A percentile compares a stretch with the other conserved stretches of the same genome.
Evolutionary conservation across 768 basidiomycete species (phyloP).

Genomic region (Lyophyllum atratum): DNA sequence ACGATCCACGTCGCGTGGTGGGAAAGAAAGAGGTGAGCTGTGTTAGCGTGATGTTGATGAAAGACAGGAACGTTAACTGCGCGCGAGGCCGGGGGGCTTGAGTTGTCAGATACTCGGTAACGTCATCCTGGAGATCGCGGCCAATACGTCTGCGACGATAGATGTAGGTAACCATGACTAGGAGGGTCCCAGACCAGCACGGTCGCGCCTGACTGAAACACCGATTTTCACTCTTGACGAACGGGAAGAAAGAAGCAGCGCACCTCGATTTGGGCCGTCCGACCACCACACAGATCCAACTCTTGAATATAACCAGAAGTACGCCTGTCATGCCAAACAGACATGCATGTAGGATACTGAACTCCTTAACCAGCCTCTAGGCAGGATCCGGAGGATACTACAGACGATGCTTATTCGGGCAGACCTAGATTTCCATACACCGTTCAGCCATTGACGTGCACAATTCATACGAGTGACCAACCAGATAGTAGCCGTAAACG

Average conservation of each 20-base stretch:
- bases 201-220: slow-evolving; percentile 15
- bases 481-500: slow-evolving; percentile 20
- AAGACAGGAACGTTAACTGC: not conserved
- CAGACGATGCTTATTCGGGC: slow-evolving; percentile 22
- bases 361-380: slow-evolving; percentile 5
- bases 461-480: not conserved
- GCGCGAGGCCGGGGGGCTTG: not conserved
- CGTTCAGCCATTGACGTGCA: not conserved
- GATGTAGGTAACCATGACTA: slow-evolving; percentile 18
- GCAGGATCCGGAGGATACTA: slow-evolving; percentile 19
- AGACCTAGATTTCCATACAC: slow-evolving; percentile 12
- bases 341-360: slow-evolving; percentile 1
- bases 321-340: slow-evolving; percentile 8
- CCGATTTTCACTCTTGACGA: not conserved
- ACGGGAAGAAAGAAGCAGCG: not conserved
- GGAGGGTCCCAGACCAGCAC: slow-evolving; percentile 19
- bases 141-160: slow-evolving; percentile 18
- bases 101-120: slow-evolving; percentile 2
- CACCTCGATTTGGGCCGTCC: slow-evolving; percentile 21
- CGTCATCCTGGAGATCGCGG: slow-evolving; percentile 11
- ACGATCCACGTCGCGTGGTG: slow-evolving; percentile 7
- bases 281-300: slow-evolving; percentile 13
- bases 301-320: slow-evolving; percentile 13
- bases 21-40: not conserved
- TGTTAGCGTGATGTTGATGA: not conserved